phyloP scores from a whole-genome alignment of 345 rosid genomes.

The Jatropha curcas region DNA sequence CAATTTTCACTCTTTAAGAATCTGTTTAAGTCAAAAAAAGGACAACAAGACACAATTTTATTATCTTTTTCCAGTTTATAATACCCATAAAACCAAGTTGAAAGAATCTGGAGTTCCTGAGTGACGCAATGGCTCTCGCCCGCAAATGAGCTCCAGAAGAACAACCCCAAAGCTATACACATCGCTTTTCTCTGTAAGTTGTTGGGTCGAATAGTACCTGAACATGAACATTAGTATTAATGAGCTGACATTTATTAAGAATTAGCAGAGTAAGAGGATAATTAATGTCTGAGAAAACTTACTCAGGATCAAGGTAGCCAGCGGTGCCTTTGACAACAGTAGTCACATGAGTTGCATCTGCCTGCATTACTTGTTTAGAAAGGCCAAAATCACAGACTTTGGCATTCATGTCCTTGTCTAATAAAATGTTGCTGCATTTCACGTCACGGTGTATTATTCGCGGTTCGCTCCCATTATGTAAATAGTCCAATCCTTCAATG shows the following conservation, averaged over 20 bases:
- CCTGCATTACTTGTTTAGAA: constrained; percentile 64
- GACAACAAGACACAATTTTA: not conserved
- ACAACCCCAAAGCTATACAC: constrained; percentile 93
- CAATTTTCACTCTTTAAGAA: not conserved
- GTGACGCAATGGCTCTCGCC: constrained; percentile 80
- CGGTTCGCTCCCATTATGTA: constrained; percentile 87
- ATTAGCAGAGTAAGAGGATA: not conserved
- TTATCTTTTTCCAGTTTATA: no score
- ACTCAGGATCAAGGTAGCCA: constrained; percentile 97
- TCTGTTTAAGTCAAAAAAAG: not conserved
- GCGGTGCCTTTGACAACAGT: constrained; percentile 93
- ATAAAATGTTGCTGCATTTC: constrained; percentile 79
- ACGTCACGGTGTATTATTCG: constrained; percentile 87
- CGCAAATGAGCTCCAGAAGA: constrained; percentile 87
- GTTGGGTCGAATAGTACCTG: constrained; percentile 86
- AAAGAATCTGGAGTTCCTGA: constrained; percentile 87
- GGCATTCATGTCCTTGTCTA: constrained; percentile 87
- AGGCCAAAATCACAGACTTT: constrained; percentile 78
- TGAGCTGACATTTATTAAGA: constrained; percentile 12
- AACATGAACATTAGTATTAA: constrained; percentile 1
- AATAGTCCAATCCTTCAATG: constrained; percentile 73
- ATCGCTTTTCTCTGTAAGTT: constrained; percentile 91
- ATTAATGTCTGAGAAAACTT: constrained; percentile 19
- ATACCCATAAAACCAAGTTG: constrained; percentile 91
- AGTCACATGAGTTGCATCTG: constrained; percentile 84